These are phyloP conservation scores for Vitis amurensis DNA, from an alignment of 164 flowering plant species.

Conservation along the genomic window DNA sequence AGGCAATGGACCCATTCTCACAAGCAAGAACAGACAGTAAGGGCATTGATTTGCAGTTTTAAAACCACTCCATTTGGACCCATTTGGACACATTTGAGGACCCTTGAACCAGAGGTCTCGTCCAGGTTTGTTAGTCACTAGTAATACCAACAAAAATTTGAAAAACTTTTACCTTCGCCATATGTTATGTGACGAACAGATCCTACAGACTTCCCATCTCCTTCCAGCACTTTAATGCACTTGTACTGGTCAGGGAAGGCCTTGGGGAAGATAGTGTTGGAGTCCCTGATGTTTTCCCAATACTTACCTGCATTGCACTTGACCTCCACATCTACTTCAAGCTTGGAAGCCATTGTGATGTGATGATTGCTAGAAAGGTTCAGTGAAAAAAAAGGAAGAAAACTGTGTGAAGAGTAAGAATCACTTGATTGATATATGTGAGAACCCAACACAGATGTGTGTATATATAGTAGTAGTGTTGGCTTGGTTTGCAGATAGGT, in stretches of 20 bases:
- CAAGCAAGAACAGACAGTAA: no score
- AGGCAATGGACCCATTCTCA: no score
- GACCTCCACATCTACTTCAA: slow-evolving; percentile 62
- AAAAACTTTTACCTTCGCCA: slow-evolving; percentile 45
- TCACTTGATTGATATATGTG: not conserved
- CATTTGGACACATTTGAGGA: no score
- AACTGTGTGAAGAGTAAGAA: no score
- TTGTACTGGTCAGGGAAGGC: slow-evolving; percentile 66
- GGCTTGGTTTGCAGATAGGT: not conserved
- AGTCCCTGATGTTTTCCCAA: slow-evolving; percentile 60
- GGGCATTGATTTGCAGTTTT: no score
- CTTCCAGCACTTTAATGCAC: slow-evolving; percentile 70
- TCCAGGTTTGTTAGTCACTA: no score
- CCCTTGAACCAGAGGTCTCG: no score
- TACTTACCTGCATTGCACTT: slow-evolving; percentile 57
- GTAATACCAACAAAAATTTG: no score
- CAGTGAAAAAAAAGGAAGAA: not conserved
- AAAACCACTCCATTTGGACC: no score
- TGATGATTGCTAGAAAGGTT: not conserved
- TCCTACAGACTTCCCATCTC: slow-evolving; percentile 74
- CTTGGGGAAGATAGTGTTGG: slow-evolving; percentile 57
- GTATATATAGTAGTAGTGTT: not conserved
- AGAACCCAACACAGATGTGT: not conserved
- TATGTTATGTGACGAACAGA: slow-evolving; percentile 54
- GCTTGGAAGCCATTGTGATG: slow-evolving; percentile 24